Evolutionary conservation across 1,284 basidiomycete genomes (phyloP).

Genomic region (Rhodofomes roseus): DNA sequence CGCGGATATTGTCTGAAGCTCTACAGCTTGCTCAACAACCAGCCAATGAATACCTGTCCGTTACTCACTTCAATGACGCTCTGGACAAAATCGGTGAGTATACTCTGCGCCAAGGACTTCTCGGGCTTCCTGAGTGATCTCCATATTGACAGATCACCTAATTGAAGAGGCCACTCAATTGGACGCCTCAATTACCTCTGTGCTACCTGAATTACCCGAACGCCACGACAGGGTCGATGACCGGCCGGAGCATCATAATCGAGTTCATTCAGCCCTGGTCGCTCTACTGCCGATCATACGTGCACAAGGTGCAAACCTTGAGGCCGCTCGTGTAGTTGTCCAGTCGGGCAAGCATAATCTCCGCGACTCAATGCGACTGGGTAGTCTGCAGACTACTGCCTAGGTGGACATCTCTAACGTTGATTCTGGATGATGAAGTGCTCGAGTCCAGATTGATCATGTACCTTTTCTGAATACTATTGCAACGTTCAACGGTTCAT

Average conservation of each 20-base stretch:
- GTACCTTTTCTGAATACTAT: too few species aligned
- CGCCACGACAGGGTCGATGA: background rate
- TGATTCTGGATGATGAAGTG: background rate
- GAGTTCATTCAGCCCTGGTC: constrained; percentile 7
- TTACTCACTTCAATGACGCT: constrained; percentile 12
- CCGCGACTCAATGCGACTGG: background rate
- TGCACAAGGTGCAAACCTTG: constrained; percentile 9
- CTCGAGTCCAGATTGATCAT: background rate
- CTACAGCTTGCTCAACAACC: constrained; percentile 10
- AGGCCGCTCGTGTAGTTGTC: constrained; percentile 8
- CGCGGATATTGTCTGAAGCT: constrained; percentile 5
- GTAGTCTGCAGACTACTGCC: background rate
- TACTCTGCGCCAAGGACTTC: background rate
- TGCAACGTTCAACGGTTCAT: too few species aligned
- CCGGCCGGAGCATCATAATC: background rate
- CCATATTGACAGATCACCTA: constrained; percentile 8
- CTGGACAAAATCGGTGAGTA: constrained; percentile 15
- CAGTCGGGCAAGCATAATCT: constrained; percentile 15
- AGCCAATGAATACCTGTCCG: constrained; percentile 11
- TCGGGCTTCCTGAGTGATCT: background rate
- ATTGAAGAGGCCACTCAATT: background rate
- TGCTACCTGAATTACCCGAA: background rate
- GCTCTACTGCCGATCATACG: constrained; percentile 9
- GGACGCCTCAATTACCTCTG: constrained; percentile 1
- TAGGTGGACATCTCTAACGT: background rate